Base-by-base conservation (phyloP, 495 filamentous ascomycete species). In the Tuber melanosporum region DNA sequence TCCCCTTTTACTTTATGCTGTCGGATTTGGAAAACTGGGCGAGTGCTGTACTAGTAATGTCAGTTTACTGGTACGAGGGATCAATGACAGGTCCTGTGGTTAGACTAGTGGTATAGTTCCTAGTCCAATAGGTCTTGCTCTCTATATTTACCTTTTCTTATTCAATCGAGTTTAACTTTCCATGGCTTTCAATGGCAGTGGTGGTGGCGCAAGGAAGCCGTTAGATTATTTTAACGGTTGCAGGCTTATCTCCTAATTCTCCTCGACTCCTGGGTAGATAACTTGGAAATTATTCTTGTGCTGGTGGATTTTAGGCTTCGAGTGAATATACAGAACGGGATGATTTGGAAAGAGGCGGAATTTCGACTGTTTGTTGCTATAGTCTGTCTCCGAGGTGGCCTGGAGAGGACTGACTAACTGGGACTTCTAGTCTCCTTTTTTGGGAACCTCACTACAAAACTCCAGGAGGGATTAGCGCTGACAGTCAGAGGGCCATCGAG, bases 401-500 rank as follows among this genome's bases (percentile, higher is more conserved):
- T 20, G 52, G n/a, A 1, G 81, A 87, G 75, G 92, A 90, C 46
- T 85, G 87, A 70, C 84, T 93, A 1, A 32, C 32, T 0, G 32
- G 32, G 1, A 32, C 32, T 32, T 32, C 32, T 32, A 32, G 32
- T 32, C 32, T 32, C 32, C 32, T 32, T 32, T 1, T 32, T 1
- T 32, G 94, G 93, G 15, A 84, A 85, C 26, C 88, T 96, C 8
- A 92, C 94, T 83, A 91, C 91, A 71, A 85, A n/a, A 89, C 90
- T 0, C 89, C 96, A 0, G 92, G 92, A 19, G 92, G 92, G 15
- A 93, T 94, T 1, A 94, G 93, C 7, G 97, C 96, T 82, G 93
- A 93, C 1, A 91, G 89, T 0, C 92, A 94, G 79, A 89, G 91
- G 42, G 92, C 92, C 17, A 85, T 85, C 17, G 85, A 86, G 20